Conservation (phyloP, 1,139 yeast genomes). For the Blastobotrys serpentis region DNA sequence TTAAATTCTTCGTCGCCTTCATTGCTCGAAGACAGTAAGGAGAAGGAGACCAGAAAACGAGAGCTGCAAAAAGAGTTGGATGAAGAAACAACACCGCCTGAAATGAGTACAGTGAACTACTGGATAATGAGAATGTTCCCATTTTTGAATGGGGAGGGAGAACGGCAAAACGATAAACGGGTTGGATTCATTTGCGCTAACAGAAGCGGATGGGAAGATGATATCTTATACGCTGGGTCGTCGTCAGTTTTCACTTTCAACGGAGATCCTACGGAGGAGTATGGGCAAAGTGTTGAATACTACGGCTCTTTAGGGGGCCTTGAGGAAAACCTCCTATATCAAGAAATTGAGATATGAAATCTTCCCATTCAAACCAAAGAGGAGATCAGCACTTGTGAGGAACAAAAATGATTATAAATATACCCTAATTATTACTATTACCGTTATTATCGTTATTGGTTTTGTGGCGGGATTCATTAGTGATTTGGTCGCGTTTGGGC, state of each 20-base stretch:
- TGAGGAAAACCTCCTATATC: slow-evolving; percentile 27
- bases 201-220: slow-evolving; percentile 71
- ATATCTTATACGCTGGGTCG: slow-evolving; percentile 71
- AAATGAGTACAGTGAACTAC: slow-evolving; percentile 48
- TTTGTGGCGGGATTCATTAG: background rate
- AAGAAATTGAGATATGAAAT: slow-evolving; percentile 18
- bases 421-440: slow-evolving; percentile 1
- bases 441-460: background rate
- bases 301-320: slow-evolving; percentile 29
- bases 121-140: slow-evolving; percentile 78
- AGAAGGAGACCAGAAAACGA: slow-evolving; percentile 20
- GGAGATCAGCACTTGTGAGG: too few relatives aligned
- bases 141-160: slow-evolving; percentile 39
- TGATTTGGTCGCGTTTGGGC: slow-evolving; percentile 1
- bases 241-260: slow-evolving; percentile 36
- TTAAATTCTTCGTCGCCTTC: slow-evolving; percentile 47
- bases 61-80: slow-evolving; percentile 28
- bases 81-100: slow-evolving; percentile 32
- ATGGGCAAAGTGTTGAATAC: slow-evolving; percentile 16
- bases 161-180: slow-evolving; percentile 24
- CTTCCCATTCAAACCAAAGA: too few relatives aligned
- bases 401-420: slow-evolving; percentile 2
- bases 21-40: slow-evolving; percentile 22
- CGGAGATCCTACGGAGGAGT: slow-evolving; percentile 13
- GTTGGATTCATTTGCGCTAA: slow-evolving; percentile 57